Evolutionary conservation across 495 filamentous ascomycete genomes (phyloP), one percentile per base, ranked within the genome.

Genomic region (Penicillium odoratum): DNA sequence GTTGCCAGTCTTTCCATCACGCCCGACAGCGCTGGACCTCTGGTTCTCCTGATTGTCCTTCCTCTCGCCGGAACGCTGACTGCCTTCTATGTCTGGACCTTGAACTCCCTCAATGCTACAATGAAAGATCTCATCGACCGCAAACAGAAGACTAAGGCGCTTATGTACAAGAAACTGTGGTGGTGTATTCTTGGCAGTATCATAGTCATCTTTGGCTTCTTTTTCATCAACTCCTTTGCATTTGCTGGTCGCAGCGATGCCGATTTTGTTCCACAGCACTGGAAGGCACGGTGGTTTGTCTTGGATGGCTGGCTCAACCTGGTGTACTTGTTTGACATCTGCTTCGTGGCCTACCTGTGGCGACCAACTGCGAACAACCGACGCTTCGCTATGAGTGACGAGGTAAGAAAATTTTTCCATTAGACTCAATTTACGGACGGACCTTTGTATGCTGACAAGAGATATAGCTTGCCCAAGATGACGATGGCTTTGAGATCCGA

Each of bases 151-250:
- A 87, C 88, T 55, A 99, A 99, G 70, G 88, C 90, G 21, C 72
- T 83, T 70, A 99, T 99, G 94, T 99, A 98, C 78, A 92, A 90
- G 75, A 96, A 95, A 72, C 86, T 99, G 26, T 99, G 94, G 94
- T 99, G 91, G 91, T 93, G 91, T 71, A 95, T 99, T 58, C 80
- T 99, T 15, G 81, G 81, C 55, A 92, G 88, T 63, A 96, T 99
- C 69, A 76, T 97, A 53, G 90, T 98, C 50, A 97, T 97, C 60
- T 97, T 98, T 64, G 92, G 80, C 56, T 99, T 98, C 78, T 97
- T 99, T 79, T 88, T 89, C 67, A 84, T 97, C 73, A 98, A 97
- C 77, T 93, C 90, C 50, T 92, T 97, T 73, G 88, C 86, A 29
- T 97, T 98, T 66, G 93, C 91, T 47, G 91, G 91, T 25, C 83